Conservation (phyloP, 768 basidiomycete genomes). For the Lyophyllum decastes region DNA sequence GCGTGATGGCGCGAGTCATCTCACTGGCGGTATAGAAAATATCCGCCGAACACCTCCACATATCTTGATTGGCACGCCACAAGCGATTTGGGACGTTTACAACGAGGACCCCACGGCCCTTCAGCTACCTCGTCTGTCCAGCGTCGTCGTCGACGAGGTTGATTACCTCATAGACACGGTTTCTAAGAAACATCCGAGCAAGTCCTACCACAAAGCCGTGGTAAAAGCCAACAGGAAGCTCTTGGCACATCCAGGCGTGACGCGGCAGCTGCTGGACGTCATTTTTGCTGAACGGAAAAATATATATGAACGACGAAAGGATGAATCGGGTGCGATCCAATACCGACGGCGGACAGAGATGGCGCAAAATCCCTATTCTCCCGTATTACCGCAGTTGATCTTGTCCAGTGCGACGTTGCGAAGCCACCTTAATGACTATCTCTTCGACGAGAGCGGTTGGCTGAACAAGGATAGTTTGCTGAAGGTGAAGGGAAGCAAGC, state of each 20-base stretch:
- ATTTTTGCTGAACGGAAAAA: conserved; percentile 46
- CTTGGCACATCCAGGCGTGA: conserved; percentile 56
- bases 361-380: conserved; percentile 4
- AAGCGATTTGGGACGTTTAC: conserved; percentile 61
- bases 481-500: conserved; percentile 35
- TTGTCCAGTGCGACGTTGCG: conserved; percentile 74
- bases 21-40: conserved; percentile 37
- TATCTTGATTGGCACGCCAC: conserved; percentile 73
- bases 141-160: conserved; percentile 74
- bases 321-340: conserved; percentile 22
- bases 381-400: conserved; percentile 55
- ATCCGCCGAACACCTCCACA: conserved; percentile 53
- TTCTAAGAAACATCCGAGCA: conserved; percentile 41
- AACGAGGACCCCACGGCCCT: conserved; percentile 43
- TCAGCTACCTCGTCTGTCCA: conserved; percentile 47
- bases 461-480: conserved; percentile 43
- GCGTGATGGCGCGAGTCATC: conserved; percentile 46
- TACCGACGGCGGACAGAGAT: conserved; percentile 15
- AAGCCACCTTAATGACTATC: conserved; percentile 49
- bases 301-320: conserved; percentile 24
- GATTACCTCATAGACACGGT: conserved; percentile 68
- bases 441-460: conserved; percentile 63
- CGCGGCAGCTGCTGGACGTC: conserved; percentile 58
- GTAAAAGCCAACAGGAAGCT: conserved; percentile 42
- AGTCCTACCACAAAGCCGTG: conserved; percentile 34